phyloP scores from a whole-genome alignment of 2,329 filamentous ascomycete species.

The Arthrobotrys entomopaga region DNA sequence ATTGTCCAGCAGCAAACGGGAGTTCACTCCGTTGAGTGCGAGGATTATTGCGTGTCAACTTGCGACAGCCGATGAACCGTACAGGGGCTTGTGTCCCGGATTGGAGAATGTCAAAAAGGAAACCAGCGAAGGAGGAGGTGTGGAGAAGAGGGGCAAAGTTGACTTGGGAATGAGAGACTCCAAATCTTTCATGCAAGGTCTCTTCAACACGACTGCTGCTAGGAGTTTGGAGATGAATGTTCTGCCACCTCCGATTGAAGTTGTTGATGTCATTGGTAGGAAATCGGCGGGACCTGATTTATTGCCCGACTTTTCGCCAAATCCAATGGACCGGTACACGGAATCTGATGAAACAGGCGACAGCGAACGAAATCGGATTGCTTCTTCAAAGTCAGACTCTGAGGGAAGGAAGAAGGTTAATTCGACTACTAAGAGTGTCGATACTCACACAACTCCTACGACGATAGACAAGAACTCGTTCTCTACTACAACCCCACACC shows the following conservation, averaged over 20 bases:
- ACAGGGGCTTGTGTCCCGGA: constrained; percentile 73
- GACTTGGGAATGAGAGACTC: constrained; percentile 65
- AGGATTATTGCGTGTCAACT: constrained; percentile 82
- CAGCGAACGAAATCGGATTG: constrained; percentile 16
- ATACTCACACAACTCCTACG: constrained; percentile 1
- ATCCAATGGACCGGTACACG: constrained; percentile 5
- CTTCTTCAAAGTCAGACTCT: not conserved
- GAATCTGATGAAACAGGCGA: constrained; percentile 7
- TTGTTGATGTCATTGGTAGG: constrained; percentile 14
- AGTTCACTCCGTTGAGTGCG: constrained; percentile 83
- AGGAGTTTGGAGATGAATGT: constrained; percentile 76
- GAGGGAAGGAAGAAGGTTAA: not conserved
- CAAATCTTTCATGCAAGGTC: constrained; percentile 71
- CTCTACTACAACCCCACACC: constrained; percentile 13
- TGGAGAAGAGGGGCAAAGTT: constrained; percentile 48
- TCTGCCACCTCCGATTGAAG: constrained; percentile 56
- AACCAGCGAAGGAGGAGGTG: not conserved
- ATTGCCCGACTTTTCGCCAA: not conserved
- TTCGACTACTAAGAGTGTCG: not conserved
- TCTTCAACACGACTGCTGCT: constrained; percentile 74
- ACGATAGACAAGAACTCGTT: constrained; percentile 24
- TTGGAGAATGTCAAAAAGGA: constrained; percentile 55
- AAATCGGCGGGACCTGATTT: constrained; percentile 2
- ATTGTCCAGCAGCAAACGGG: constrained; percentile 71
- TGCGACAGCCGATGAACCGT: constrained; percentile 80